These are phyloP conservation scores for Colletotrichum acutatum DNA, from an alignment of 2,329 filamentous ascomycete species.

Conservation along the genomic window DNA sequence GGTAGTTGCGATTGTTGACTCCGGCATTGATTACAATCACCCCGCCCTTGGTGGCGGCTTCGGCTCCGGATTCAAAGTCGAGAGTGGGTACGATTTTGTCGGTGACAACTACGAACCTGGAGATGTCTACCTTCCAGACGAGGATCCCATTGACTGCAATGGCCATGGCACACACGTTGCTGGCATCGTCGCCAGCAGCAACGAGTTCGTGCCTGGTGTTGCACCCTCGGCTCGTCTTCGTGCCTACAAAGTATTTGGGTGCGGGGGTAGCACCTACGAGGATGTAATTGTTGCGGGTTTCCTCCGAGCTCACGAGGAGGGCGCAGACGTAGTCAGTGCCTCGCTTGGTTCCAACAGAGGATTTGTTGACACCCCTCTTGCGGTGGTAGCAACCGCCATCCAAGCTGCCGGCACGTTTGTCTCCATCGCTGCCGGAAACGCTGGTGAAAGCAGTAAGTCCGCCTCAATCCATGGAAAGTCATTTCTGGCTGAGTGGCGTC, in stretches of 20 bases:
- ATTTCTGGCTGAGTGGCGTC: no score
- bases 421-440: slow-evolving; percentile 16
- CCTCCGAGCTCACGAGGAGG: slow-evolving; percentile 37
- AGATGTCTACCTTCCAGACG: slow-evolving; percentile 45
- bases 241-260: slow-evolving; percentile 51
- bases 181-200: slow-evolving; percentile 37
- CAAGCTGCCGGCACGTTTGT: slow-evolving; percentile 11
- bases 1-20: slow-evolving; percentile 41
- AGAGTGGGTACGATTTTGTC: slow-evolving; percentile 58
- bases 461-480: no score
- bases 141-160: slow-evolving; percentile 52
- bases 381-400: not conserved
- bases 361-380: slow-evolving; percentile 38
- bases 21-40: slow-evolving; percentile 60
- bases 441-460: not conserved
- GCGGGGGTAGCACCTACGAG: slow-evolving; percentile 35
- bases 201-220: slow-evolving; percentile 50
- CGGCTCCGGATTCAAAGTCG: slow-evolving; percentile 58
- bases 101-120: slow-evolving; percentile 51
- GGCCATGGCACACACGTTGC: slow-evolving; percentile 17
- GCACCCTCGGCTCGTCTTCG: slow-evolving; percentile 53
- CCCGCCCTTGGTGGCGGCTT: slow-evolving; percentile 64
- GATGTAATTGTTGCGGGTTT: slow-evolving; percentile 35
- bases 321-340: slow-evolving; percentile 45
- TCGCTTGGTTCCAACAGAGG: slow-evolving; percentile 41